phyloP scores from a whole-genome alignment of 805 yeast genomes.

The Candida xyloterini region DNA sequence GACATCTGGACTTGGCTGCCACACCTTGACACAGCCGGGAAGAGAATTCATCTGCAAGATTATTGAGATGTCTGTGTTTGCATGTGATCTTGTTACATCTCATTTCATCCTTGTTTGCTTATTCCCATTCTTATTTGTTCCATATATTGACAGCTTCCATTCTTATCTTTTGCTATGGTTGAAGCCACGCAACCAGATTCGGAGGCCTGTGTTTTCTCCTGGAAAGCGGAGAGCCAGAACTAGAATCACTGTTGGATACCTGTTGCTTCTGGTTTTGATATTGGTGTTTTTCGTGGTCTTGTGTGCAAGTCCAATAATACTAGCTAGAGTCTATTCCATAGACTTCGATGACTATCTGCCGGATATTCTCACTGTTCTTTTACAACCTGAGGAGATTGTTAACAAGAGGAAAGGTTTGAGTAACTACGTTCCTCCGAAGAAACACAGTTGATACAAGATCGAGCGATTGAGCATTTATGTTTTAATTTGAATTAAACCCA shows the following conservation, averaged over 20 bases:
- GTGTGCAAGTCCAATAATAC: conserved; percentile 40
- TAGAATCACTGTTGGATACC: conserved; percentile 32
- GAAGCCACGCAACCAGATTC: conserved; percentile 42
- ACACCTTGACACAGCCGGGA: conserved; percentile 56
- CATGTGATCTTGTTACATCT: conserved; percentile 58
- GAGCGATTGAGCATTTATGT: neutral
- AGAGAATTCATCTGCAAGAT: conserved; percentile 63
- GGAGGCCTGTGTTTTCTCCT: conserved; percentile 44
- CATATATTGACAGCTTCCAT: conserved; percentile 65
- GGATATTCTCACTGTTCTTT: conserved; percentile 28
- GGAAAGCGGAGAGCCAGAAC: conserved; percentile 40
- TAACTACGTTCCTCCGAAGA: conserved; percentile 28
- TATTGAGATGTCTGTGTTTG: conserved; percentile 65
- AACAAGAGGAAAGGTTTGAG: conserved; percentile 37
- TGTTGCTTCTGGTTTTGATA: conserved; percentile 36
- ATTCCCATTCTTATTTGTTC: conserved; percentile 58
- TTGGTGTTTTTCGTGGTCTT: conserved; percentile 31
- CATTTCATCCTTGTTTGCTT: conserved; percentile 58
- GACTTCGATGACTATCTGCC: conserved; percentile 44
- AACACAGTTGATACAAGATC: conserved; percentile 9
- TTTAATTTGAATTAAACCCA: conserved; percentile 13
- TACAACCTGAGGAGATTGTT: conserved; percentile 43
- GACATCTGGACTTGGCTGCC: conserved; percentile 59
- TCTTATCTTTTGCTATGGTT: conserved; percentile 68
- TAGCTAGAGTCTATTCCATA: conserved; percentile 33